Evolutionary conservation across 2,329 filamentous ascomycete genomes (phyloP), one percentile per base, ranked within the genome.

Genomic region (Colletotrichum sp.): DNA sequence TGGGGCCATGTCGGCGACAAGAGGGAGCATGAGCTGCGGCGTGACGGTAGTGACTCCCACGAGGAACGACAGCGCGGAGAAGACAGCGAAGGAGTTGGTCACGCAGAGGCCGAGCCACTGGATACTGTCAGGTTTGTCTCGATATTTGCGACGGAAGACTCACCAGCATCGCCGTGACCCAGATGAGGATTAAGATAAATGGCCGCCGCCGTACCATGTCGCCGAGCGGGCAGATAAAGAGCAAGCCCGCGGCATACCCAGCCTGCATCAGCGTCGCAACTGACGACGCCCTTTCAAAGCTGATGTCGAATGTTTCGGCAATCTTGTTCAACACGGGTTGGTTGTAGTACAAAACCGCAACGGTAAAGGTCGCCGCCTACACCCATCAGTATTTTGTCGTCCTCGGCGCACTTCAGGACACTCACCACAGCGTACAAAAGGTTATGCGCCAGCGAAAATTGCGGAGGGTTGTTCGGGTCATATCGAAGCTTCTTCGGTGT

Each of bases 271-370:
- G 86, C 0, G 95, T 96, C 2, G 95, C 94, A 28, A 96, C 92
- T 55, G 88, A 85, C 1, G 90, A 90, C 0, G 94, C 92, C 70
- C 89, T 87, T 80, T 95, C 94, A 80, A 95, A 94, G 10, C 88
- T 89, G 64, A 96, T 93, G 69, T 89, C 81, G 80, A 97, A 96
- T 18, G 94, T 93, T 12, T 88, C 83, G 0, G 95, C 94, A 55
- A 97, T 88, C 67, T 94, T 91, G 81, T 96, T 95, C 28, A 96
- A 86, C 63, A 96, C 94, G 0, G 95, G 94, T 80, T 96, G 94
- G 75, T 91, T 95, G 84, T 96, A 96, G 85, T 96, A 96, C 5
- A 96, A 86, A 79, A 96, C 96, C 21, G 94, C 94, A 8, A 96
- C 95, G 1, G 94, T 95, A 78, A 95, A 92, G 6, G 92, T 89